Base-by-base conservation (phyloP, 805 yeast species). In the Candida bentonensis region DNA sequence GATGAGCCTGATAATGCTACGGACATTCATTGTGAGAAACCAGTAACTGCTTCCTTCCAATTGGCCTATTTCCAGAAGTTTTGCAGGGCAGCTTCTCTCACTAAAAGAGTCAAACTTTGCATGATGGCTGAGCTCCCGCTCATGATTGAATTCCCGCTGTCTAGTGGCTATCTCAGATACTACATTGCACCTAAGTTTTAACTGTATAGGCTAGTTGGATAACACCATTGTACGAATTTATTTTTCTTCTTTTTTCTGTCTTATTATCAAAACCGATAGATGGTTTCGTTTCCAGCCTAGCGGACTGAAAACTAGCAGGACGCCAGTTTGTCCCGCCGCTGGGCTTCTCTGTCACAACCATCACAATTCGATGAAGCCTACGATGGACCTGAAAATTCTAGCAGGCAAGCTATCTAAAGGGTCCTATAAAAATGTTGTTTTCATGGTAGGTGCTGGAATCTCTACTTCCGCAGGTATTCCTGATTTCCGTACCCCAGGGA, bases 391-490 rank as follows among this genome's bases (percentile, higher is more conserved):
- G n/a, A n/a, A n/a, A n/a, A n/a, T n/a, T n/a, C n/a, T 56, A 9
- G 59, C 56, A 9, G 46, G 42, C 9, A 26, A 39, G n/a, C 28
- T 56, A n/a, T 44, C 40, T 22, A 41, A 47, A 2, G 51, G 48
- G 15, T 22, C 43, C 20, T 50, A 49, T 46, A 48, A 49, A 33
- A 58, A 58, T 20, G 53, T 62, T 21, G 57, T 60, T 4, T 60
- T 63, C 48, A 51, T 63, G 59, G 64, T 79, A 5, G 98, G 98
- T 1, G 98, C 98, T 0, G 98, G 98, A 1, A 78, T 87, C 33
- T 85, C 96, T 2, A 89, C 97, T 0, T 69, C 83, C 2, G 87
- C 94, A 41, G 98, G 97, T 0, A 89, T 88, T 40, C 98, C 97
- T 0, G 98, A 89, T 60, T 89, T 89, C 60, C 69, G 97, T 52